Percentiles rank a stretch among this genome's conserved stretches.
phyloP scores from a whole-genome alignment of 139 green algal genomes.

The Volvox africanus region DNA sequence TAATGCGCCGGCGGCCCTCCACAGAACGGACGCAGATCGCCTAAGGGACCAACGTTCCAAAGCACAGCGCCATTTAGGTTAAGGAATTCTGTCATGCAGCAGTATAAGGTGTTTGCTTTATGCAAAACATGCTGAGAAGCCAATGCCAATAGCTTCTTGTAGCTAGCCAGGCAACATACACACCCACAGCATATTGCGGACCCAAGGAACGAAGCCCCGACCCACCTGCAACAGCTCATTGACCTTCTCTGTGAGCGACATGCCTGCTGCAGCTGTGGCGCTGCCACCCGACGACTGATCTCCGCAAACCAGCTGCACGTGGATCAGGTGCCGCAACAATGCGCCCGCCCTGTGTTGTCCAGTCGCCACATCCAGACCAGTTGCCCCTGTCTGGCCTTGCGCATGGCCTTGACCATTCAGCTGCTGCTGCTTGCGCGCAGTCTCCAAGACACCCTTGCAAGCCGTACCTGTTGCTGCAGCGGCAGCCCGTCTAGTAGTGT shows the following conservation, averaged over 20 bases:
- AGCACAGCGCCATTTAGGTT: slow-evolving; percentile 18
- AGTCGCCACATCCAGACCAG: neutral
- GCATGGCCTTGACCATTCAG: neutral
- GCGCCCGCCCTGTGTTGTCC: slow-evolving; percentile 52
- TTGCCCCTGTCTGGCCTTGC: neutral
- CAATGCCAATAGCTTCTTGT: too few species aligned
- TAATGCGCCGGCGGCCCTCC: slow-evolving; percentile 84
- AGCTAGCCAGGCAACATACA: too few species aligned
- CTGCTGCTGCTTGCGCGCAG: neutral
- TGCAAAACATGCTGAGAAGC: too few species aligned
- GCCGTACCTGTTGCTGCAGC: neutral
- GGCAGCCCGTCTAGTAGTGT: neutral
- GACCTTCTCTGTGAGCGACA: slow-evolving; percentile 30
- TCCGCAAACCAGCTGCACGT: slow-evolving; percentile 71
- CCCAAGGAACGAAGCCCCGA: too few species aligned
- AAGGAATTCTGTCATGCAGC: too few species aligned
- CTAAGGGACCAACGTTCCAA: slow-evolving; percentile 59
- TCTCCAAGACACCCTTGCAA: neutral
- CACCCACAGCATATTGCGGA: too few species aligned
- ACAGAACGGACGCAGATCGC: slow-evolving; percentile 79
- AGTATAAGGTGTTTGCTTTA: too few species aligned
- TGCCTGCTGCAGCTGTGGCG: neutral
- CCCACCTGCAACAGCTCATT: slow-evolving; percentile 61
- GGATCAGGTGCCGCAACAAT: slow-evolving; percentile 79
- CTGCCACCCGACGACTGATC: neutral